Evolutionary conservation across 2,329 filamentous ascomycete species (phyloP).

Genomic region (Fusarium verticillioides): DNA sequence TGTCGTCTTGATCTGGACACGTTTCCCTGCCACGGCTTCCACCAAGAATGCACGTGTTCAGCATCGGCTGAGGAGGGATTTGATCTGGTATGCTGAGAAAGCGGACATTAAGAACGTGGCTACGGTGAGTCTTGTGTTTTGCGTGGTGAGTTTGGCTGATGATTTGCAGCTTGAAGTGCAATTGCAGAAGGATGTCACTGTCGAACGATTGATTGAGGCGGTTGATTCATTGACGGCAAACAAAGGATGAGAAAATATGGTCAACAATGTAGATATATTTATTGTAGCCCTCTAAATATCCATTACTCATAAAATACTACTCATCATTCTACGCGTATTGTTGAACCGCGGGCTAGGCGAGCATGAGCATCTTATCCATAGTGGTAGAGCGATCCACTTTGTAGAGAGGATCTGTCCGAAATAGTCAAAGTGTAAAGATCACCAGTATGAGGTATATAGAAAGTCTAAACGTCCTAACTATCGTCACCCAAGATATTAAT

Average conservation of each 20-base stretch:
- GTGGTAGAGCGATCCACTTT: not conserved
- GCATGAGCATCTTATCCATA: not conserved
- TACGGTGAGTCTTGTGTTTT: not conserved
- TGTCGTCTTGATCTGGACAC: conserved; percentile 24
- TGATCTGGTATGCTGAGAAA: not conserved
- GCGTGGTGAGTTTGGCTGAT: accelerated
- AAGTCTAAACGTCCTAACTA: not conserved
- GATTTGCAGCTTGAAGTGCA: not conserved
- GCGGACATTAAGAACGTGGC: not conserved
- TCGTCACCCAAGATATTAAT: accelerated
- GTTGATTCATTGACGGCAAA: accelerated
- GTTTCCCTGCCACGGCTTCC: not conserved
- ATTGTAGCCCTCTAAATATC: accelerated
- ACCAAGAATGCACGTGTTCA: conserved; percentile 7
- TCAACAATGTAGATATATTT: not conserved
- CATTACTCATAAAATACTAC: not conserved
- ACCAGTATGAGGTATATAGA: no score
- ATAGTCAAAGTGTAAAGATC: not conserved
- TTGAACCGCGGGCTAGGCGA: no score
- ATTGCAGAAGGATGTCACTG: not conserved
- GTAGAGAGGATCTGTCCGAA: no score
- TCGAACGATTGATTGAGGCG: not conserved
- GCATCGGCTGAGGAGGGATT: conserved; percentile 3
- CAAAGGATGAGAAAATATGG: not conserved
- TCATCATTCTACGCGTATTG: no score